A percentile compares a stretch with the other conserved stretches of the same genome.
phyloP scores from a whole-genome alignment of 805 yeast genomes.

The Candida maris region DNA sequence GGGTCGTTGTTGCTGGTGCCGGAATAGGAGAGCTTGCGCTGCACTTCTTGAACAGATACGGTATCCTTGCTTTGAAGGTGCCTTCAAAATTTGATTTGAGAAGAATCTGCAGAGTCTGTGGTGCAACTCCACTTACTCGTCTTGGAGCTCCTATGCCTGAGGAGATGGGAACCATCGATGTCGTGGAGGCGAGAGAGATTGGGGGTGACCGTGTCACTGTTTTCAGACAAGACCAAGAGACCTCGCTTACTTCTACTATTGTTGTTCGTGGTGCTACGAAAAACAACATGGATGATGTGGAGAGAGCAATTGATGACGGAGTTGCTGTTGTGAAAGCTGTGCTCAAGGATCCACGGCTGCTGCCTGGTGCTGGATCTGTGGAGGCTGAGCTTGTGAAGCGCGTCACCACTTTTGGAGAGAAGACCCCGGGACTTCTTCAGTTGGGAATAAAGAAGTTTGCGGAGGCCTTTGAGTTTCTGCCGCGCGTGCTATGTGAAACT shows the following conservation, averaged over 20 bases:
- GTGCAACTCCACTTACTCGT: slow-evolving; percentile 93
- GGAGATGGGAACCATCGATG: slow-evolving; percentile 84
- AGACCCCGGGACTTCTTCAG: slow-evolving; percentile 88
- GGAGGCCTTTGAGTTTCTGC: slow-evolving; percentile 90
- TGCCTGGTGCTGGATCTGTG: slow-evolving; percentile 96
- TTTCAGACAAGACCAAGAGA: slow-evolving; percentile 69
- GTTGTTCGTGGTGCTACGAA: slow-evolving; percentile 96
- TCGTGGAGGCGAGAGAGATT: slow-evolving; percentile 87
- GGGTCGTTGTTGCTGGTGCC: slow-evolving; percentile 91
- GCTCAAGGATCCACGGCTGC: slow-evolving; percentile 71
- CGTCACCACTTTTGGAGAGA: slow-evolving; percentile 83
- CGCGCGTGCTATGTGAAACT: slow-evolving; percentile 89
- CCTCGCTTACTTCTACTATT: slow-evolving; percentile 85
- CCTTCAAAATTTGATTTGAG: slow-evolving; percentile 93
- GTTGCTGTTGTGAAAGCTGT: slow-evolving; percentile 88
- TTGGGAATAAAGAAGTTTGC: slow-evolving; percentile 93
- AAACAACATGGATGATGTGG: slow-evolving; percentile 88
- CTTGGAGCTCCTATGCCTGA: slow-evolving; percentile 94
- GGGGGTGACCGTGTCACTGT: slow-evolving; percentile 97
- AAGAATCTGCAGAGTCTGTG: slow-evolving; percentile 93
- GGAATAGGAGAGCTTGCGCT: slow-evolving; percentile 89
- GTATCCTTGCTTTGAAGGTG: slow-evolving; percentile 79
- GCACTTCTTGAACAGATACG: slow-evolving; percentile 86
- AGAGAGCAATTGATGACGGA: slow-evolving; percentile 97
- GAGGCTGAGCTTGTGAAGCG: slow-evolving; percentile 84